Percentiles rank a stretch among this genome's conserved stretches.
Evolutionary conservation across 441 rosid species (phyloP).

Genomic region (Adansonia grandidieri): DNA sequence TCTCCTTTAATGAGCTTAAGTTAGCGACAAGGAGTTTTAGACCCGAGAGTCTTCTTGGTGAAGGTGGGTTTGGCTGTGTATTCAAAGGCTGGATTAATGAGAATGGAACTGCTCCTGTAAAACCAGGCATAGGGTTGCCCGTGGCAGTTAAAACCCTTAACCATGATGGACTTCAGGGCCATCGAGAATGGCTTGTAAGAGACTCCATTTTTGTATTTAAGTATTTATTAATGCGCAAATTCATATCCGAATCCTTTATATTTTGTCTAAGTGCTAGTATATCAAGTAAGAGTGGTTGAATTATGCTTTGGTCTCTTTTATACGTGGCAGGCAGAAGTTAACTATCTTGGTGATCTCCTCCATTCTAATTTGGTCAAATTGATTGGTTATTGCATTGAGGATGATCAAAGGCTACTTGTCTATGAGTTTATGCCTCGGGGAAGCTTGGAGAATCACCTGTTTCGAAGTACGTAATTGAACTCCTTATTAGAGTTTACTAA

Average conservation of each 20-base stretch:
- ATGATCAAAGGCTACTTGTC: constrained; percentile 40
- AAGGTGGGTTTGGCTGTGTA: constrained; percentile 47
- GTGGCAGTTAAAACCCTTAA: constrained; percentile 43
- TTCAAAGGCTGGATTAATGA: constrained; percentile 41
- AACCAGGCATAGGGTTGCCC: constrained; percentile 36
- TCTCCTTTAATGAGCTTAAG: constrained; percentile 40
- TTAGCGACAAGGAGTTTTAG: constrained; percentile 36
- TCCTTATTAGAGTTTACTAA: neutral
- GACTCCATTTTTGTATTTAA: neutral
- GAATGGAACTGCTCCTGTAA: constrained; percentile 26
- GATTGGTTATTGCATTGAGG: constrained; percentile 43
- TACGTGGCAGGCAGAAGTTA: constrained; percentile 38
- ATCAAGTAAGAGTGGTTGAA: constrained; percentile 18
- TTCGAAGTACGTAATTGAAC: constrained; percentile 34
- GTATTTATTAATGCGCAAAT: neutral
- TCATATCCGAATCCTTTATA: neutral
- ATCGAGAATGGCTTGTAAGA: constrained; percentile 46
- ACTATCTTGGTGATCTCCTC: constrained; percentile 37
- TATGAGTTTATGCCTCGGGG: constrained; percentile 46
- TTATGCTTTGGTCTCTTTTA: neutral
- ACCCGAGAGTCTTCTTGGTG: constrained; percentile 38
- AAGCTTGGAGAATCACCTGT: constrained; percentile 46
- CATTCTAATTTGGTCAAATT: constrained; percentile 42
- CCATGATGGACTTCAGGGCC: constrained; percentile 45
- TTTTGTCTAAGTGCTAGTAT: neutral